These are phyloP conservation scores for Rhododendron griersonianum DNA, from an alignment of 148 eudicot species.

Conservation along the genomic window DNA sequence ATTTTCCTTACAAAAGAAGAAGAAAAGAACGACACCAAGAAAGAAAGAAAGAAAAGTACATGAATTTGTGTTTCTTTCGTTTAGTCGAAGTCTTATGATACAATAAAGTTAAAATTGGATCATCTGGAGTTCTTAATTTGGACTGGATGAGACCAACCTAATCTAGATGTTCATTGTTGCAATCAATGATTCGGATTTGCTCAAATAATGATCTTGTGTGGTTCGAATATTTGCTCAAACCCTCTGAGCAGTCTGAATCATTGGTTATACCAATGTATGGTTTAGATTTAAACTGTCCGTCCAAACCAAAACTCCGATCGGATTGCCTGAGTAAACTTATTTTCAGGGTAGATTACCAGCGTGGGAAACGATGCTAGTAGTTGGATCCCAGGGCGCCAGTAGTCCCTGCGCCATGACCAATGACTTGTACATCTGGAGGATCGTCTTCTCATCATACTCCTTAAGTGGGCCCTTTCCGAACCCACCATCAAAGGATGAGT, in stretches of 20 bases:
- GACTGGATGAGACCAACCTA: not conserved
- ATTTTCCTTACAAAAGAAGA: not conserved
- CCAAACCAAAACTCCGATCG: too few species aligned
- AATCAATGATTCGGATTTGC: too few species aligned
- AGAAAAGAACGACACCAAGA: too few species aligned
- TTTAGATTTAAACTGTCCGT: too few species aligned
- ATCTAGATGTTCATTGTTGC: not conserved
- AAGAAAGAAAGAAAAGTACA: not conserved
- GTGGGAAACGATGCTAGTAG: constrained; percentile 10
- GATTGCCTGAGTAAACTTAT: not conserved
- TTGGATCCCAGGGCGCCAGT: constrained; percentile 26
- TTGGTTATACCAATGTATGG: too few species aligned
- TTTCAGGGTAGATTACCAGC: not conserved
- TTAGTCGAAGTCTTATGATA: not conserved
- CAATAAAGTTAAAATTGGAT: too few species aligned
- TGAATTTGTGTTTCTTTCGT: not conserved
- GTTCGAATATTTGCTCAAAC: too few species aligned
- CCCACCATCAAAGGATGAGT: constrained; percentile 12
- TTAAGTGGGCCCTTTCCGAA: constrained; percentile 36
- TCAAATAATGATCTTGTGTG: too few species aligned
- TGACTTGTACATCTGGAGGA: constrained; percentile 68
- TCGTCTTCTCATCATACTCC: constrained; percentile 85
- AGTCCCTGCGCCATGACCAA: constrained; percentile 57
- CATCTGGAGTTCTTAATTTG: not conserved
- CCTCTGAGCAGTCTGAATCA: too few species aligned